A percentile compares a stretch with the other conserved stretches of the same genome.
These are phyloP conservation scores for Solanum pennellii DNA, from an alignment of 257 asterid genomes.

Conservation along the genomic window DNA sequence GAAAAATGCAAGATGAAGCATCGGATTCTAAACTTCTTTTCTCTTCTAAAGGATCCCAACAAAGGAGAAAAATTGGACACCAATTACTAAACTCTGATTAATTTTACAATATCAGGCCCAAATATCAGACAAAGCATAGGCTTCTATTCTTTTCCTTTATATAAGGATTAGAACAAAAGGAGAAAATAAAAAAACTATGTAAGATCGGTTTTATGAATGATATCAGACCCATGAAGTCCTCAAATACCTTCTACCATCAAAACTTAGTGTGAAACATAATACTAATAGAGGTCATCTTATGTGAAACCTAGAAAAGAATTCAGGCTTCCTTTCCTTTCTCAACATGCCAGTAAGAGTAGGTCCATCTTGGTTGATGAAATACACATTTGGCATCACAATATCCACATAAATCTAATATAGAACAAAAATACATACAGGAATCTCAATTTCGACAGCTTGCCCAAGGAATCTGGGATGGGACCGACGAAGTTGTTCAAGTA, in stretches of 20 bases:
- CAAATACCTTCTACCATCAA: neutral
- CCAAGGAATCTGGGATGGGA: conserved; percentile 82
- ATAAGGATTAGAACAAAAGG: neutral
- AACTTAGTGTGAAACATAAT: neutral
- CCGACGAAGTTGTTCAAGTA: conserved; percentile 84
- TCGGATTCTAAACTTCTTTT: neutral
- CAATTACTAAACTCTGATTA: neutral
- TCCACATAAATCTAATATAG: neutral
- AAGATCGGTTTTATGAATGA: neutral
- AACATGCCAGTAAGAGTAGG: neutral
- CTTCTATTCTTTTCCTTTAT: neutral
- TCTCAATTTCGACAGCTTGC: conserved; percentile 74
- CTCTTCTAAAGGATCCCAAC: neutral
- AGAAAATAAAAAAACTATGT: neutral
- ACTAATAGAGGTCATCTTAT: neutral
- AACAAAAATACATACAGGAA: conserved; percentile 68
- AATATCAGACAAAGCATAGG: neutral
- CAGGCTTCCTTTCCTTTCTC: neutral
- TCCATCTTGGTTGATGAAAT: neutral
- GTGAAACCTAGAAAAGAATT: neutral
- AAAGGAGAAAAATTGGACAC: neutral
- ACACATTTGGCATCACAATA: neutral
- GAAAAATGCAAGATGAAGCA: neutral
- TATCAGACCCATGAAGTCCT: neutral
- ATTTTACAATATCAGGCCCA: neutral